Evolutionary conservation across 2,329 filamentous ascomycete genomes (phyloP).

Genomic region (Grosmannia penicillata): DNA sequence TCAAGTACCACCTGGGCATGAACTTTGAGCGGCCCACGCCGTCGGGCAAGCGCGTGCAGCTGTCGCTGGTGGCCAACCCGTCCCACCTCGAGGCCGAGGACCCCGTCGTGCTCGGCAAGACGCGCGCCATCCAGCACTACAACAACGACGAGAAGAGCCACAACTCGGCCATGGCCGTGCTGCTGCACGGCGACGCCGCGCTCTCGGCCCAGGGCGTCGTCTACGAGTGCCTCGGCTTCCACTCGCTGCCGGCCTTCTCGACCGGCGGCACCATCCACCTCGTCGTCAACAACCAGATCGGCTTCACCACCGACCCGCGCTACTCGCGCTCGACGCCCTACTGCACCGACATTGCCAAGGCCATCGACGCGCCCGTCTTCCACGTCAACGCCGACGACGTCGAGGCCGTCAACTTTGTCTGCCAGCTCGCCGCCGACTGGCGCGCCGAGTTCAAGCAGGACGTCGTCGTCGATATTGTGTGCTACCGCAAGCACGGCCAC

Average conservation of each 20-base stretch:
- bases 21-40: slow-evolving; percentile 98
- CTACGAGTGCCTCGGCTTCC: slow-evolving; percentile 97
- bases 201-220: slow-evolving; percentile 95
- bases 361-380: slow-evolving; percentile 96
- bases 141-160: slow-evolving; percentile 91
- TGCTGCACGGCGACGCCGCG: slow-evolving; percentile 93
- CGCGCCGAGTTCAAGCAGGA: slow-evolving; percentile 97
- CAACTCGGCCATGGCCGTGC: slow-evolving; percentile 81
- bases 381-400: slow-evolving; percentile 98
- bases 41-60: slow-evolving; percentile 96
- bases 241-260: slow-evolving; percentile 87
- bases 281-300: slow-evolving; percentile 99
- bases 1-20: slow-evolving; percentile 99
- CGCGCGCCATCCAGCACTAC: slow-evolving; percentile 95
- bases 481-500: slow-evolving; percentile 97
- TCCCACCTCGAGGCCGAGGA: slow-evolving; percentile 98
- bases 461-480: slow-evolving; percentile 94
- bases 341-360: slow-evolving; percentile 98
- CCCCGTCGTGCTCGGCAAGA: slow-evolving; percentile 93
- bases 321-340: slow-evolving; percentile 96
- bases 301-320: slow-evolving; percentile 96
- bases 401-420: slow-evolving; percentile 96
- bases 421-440: slow-evolving; percentile 94
- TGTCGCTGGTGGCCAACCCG: slow-evolving; percentile 94
- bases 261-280: slow-evolving; percentile 95